Conservation (phyloP, 1,284 basidiomycete species). For the Irpex rosettiformis region DNA sequence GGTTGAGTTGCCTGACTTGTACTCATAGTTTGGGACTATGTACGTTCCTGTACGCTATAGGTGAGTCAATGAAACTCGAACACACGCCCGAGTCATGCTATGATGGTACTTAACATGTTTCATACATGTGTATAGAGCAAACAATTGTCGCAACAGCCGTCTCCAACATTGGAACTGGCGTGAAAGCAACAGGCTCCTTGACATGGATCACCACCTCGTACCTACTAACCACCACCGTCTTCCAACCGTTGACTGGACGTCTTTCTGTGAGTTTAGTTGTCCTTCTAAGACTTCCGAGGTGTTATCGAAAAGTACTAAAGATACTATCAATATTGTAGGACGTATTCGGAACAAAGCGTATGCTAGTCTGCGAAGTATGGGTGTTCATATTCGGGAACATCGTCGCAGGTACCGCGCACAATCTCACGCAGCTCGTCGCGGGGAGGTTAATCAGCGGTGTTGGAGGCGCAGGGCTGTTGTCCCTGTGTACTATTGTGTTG, state of each 20-base stretch:
- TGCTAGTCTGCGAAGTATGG: conserved; percentile 29
- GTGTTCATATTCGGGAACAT: conserved; percentile 40
- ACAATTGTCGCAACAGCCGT: conserved; percentile 33
- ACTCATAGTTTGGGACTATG: conserved; percentile 26
- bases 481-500: conserved; percentile 35
- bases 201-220: conserved; percentile 34
- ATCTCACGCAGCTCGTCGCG: conserved; percentile 35
- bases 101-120: neutral
- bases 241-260: conserved; percentile 31
- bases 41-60: conserved; percentile 31
- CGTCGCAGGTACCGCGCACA: conserved; percentile 37
- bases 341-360: conserved; percentile 26
- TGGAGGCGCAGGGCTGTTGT: conserved; percentile 39
- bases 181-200: conserved; percentile 28
- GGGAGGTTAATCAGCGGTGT: conserved; percentile 37
- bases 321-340: too few species aligned
- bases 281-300: too few species aligned
- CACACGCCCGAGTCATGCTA: too few species aligned
- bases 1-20: too few species aligned
- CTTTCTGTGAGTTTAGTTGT: conserved; percentile 23
- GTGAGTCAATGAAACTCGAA: conserved; percentile 19
- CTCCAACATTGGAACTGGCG: conserved; percentile 27
- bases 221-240: conserved; percentile 30
- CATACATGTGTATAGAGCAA: conserved; percentile 21
- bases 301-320: too few species aligned